A percentile compares a stretch with the other conserved stretches of the same genome.
phyloP scores from a whole-genome alignment of 768 basidiomycete species.

The Leccinum subtestaceum region DNA sequence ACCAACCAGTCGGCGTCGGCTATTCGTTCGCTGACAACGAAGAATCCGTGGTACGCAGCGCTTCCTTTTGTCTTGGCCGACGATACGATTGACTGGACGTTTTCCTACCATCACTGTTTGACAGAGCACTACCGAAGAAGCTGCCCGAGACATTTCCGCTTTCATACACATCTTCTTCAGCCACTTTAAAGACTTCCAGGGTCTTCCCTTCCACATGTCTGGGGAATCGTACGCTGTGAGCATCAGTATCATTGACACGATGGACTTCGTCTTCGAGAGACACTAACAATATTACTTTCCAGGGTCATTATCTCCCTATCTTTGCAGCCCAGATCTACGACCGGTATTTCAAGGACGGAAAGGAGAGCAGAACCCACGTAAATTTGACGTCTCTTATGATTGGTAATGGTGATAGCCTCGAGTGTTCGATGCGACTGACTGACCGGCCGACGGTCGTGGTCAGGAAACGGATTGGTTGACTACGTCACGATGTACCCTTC shows the following conservation, averaged over 20 bases:
- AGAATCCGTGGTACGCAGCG: too few relatives aligned
- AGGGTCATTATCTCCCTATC: conserved; percentile 41
- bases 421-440: neutral
- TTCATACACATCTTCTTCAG: conserved; percentile 76
- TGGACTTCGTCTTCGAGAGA: conserved; percentile 28
- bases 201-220: conserved; percentile 58
- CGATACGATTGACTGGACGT: too few relatives aligned
- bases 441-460: neutral
- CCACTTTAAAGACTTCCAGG: conserved; percentile 68
- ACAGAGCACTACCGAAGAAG: conserved; percentile 47
- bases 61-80: too few relatives aligned
- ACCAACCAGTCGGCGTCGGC: too few relatives aligned
- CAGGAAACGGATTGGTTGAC: conserved; percentile 46
- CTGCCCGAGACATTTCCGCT: conserved; percentile 65
- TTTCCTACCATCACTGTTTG: too few relatives aligned
- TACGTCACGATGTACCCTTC: conserved; percentile 37
- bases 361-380: too few relatives aligned
- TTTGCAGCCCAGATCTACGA: conserved; percentile 28
- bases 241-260: neutral
- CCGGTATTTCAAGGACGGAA: too few relatives aligned
- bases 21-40: too few relatives aligned
- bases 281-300: too few relatives aligned
- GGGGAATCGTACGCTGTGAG: conserved; percentile 54
- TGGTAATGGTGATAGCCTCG: conserved; percentile 28
- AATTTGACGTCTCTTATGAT: conserved; percentile 32